Evolutionary conservation across 2,329 filamentous ascomycete species (phyloP), one percentile per base, ranked within the genome.

Genomic region (Alternaria burnsii): DNA sequence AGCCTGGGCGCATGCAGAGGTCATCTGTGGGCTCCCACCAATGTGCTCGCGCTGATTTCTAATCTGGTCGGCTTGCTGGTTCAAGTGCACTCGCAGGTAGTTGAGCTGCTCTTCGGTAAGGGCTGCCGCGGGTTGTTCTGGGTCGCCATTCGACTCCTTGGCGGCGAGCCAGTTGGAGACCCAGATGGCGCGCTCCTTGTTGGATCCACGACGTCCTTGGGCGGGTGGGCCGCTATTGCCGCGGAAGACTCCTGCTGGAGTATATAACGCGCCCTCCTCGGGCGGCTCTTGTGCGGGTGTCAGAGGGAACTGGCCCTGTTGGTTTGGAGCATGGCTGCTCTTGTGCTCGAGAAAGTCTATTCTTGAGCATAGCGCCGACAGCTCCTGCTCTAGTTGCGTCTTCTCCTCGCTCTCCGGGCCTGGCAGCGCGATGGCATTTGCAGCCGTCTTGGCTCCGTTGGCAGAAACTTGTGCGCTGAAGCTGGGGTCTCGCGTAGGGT

Each of bases 41-140:
- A 97, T 91, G 80, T 95, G 91, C 70, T 93, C 88, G 71, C 91
- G 91, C 79, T 97, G 94, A 71, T 87, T 91, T 79, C 92, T 90
- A 71, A 97, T 93, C 76, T 97, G 88, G 78, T 96, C 93, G 58
- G 94, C 94, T 82, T 98, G 93, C 77, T 94, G 92, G 76, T 96
- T 92, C 65, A 98, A 91, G 80, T 97, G 93, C 72, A 97, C 93
- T 72, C 91, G 90, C 68, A 97, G 85, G 66, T 92, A 91, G 79
- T 90, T 89, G 71, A 97, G 89, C 77, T 94, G 91, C 81, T 94
- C 90, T 75, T 93, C 91, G 70, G 89, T 92, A 72, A 92, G 86
- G 72, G 82, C 87, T 82, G 80, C 83, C 73, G 77, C 78, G 26
- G 79, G 75, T 71, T 81, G 71, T 70, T 85, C 71, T 66, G 79